Percentiles rank a stretch among this genome's conserved stretches.
phyloP scores from a whole-genome alignment of 2,329 filamentous ascomycete species.

The Aspergillus oerlinghausenensis region DNA sequence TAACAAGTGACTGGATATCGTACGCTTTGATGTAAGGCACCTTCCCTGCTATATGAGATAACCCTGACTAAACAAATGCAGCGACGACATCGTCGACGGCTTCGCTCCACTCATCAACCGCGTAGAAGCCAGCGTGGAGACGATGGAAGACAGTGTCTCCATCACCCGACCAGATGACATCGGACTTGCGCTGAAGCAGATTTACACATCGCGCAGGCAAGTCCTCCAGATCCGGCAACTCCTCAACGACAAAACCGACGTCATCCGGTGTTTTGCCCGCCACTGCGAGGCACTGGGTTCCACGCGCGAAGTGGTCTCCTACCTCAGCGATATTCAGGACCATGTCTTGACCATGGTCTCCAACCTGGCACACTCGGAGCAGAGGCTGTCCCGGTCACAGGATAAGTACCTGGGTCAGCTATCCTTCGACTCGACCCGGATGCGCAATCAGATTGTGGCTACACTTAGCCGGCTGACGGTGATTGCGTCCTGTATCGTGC shows the following conservation, averaged over 20 bases:
- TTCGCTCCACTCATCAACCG: constrained; percentile 82
- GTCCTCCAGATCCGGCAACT: constrained; percentile 85
- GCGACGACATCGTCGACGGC: constrained; percentile 90
- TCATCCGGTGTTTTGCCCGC: constrained; percentile 91
- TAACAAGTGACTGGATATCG: constrained; percentile 95
- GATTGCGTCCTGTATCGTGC: constrained; percentile 83
- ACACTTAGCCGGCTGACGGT: constrained; percentile 88
- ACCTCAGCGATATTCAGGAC: constrained; percentile 92
- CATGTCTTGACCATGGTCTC: constrained; percentile 98
- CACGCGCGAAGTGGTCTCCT: constrained; percentile 86
- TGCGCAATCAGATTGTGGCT: constrained; percentile 78
- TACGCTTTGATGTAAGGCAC: constrained; percentile 82
- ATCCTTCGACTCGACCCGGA: constrained; percentile 78
- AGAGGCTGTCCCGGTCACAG: constrained; percentile 86
- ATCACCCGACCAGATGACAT: constrained; percentile 83
- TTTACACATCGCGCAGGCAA: constrained; percentile 83
- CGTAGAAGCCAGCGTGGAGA: constrained; percentile 78
- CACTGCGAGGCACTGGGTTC: constrained; percentile 91
- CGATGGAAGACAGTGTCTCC: constrained; percentile 89
- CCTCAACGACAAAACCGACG: constrained; percentile 89
- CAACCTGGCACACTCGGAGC: constrained; percentile 87
- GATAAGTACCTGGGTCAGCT: constrained; percentile 91
- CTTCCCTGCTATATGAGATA: background rate
- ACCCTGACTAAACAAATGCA: constrained; percentile 26
- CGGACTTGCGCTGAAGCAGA: constrained; percentile 72